Evolutionary conservation across 2,329 filamentous ascomycete species (phyloP).

Genomic region (Fusarium verrucosum): DNA sequence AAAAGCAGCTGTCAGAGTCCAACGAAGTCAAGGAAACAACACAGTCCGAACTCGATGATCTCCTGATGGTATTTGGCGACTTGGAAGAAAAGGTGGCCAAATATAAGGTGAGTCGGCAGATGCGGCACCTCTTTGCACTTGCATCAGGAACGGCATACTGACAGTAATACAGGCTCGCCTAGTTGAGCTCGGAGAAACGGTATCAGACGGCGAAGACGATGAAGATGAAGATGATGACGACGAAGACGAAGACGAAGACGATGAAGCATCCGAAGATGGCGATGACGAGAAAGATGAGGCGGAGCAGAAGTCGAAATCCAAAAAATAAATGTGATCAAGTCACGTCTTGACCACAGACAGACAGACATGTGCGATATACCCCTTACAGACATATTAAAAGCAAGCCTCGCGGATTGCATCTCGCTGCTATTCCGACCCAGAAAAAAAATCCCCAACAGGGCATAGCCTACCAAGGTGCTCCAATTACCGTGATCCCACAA

Average conservation of each 20-base stretch:
- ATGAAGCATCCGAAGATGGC: conserved; percentile 30
- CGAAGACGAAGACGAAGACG: conserved; percentile 29
- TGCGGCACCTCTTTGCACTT: not conserved
- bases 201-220: conserved; percentile 81
- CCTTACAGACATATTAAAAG: conserved; percentile 44
- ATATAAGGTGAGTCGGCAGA: conserved; percentile 70
- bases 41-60: conserved; percentile 81
- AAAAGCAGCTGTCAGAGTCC: conserved; percentile 50
- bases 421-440: conserved; percentile 29
- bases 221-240: conserved; percentile 65
- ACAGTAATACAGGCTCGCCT: conserved; percentile 62
- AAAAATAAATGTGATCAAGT: not conserved
- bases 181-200: conserved; percentile 71
- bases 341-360: not conserved
- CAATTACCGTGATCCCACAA: conserved; percentile 50
- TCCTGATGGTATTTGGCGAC: conserved; percentile 83
- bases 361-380: conserved; percentile 34
- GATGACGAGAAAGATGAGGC: conserved; percentile 17
- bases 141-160: not conserved
- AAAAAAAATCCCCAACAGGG: conserved; percentile 43
- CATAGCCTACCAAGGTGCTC: conserved; percentile 42
- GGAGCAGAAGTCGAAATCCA: conserved; percentile 1
- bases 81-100: conserved; percentile 78
- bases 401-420: conserved; percentile 45
- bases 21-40: conserved; percentile 69